These are phyloP conservation scores for Fusarium pseudonygamai DNA, from an alignment of 2,329 filamentous ascomycete genomes.

Conservation along the genomic window DNA sequence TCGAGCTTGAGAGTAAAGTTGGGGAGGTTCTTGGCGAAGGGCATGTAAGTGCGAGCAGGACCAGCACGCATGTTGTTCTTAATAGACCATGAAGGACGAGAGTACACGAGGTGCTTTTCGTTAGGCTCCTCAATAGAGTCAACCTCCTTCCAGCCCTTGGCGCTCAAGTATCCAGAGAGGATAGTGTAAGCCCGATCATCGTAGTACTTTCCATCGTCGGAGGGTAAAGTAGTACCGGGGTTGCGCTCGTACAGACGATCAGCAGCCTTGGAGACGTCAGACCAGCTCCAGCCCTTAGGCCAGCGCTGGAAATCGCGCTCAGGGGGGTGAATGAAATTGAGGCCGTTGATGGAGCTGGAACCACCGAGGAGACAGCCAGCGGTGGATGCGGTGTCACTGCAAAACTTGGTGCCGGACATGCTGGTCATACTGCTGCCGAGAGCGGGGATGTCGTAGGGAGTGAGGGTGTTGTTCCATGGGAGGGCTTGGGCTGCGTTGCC, in stretches of 20 bases:
- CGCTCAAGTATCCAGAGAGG: conserved; percentile 65
- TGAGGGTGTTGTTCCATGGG: conserved; percentile 39
- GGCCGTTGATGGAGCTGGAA: conserved; percentile 42
- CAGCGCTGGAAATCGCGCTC: conserved; percentile 41
- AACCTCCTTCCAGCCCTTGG: conserved; percentile 70
- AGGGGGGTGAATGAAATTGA: conserved; percentile 43
- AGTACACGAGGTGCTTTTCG: conserved; percentile 72
- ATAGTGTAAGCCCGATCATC: conserved; percentile 71
- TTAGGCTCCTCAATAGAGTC: conserved; percentile 70
- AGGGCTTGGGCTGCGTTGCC: conserved; percentile 31
- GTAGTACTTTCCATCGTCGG: conserved; percentile 73
- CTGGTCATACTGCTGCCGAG: conserved; percentile 40
- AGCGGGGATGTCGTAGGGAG: conserved; percentile 39
- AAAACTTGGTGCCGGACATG: conserved; percentile 39
- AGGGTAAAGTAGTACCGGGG: conserved; percentile 73
- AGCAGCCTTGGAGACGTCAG: conserved; percentile 36
- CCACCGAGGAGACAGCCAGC: conserved; percentile 41
- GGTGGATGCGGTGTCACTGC: conserved; percentile 40
- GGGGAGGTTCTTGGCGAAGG: conserved; percentile 63
- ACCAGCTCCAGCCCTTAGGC: conserved; percentile 38
- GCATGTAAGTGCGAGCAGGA: conserved; percentile 76
- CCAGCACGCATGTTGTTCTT: conserved; percentile 72
- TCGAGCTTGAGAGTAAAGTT: conserved; percentile 75
- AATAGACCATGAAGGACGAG: conserved; percentile 75
- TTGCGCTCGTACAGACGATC: conserved; percentile 41